These are phyloP conservation scores for Boletus rubescentipes DNA, from an alignment of 768 basidiomycete species.

Conservation along the genomic window DNA sequence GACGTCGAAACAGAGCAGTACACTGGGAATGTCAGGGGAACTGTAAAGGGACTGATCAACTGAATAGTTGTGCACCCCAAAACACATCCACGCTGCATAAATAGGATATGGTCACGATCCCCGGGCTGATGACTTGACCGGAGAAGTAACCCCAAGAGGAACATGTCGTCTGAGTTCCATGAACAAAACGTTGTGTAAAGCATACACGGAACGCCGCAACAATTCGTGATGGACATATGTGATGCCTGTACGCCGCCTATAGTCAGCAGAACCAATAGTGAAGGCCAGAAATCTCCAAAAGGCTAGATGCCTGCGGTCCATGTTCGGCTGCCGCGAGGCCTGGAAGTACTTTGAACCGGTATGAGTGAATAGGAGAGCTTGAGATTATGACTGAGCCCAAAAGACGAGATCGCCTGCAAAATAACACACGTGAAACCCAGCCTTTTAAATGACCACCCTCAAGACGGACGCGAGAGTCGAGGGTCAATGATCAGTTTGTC, in stretches of 20 bases:
- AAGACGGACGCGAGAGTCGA: not conserved
- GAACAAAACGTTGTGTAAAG: not conserved
- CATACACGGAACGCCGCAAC: not conserved
- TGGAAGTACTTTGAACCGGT: not conserved
- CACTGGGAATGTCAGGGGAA: not conserved
- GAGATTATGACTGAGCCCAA: too few species aligned
- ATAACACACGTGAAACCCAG: not conserved
- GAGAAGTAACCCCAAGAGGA: not conserved
- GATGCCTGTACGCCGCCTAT: not conserved
- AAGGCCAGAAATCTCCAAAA: not conserved
- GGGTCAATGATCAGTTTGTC: not conserved
- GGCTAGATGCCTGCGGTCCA: not conserved
- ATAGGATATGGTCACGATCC: slow-evolving; percentile 8
- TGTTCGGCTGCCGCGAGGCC: not conserved
- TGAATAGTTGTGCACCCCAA: not conserved
- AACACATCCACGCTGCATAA: slow-evolving; percentile 7
- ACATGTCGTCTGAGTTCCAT: not conserved
- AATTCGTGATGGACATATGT: not conserved
- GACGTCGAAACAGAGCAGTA: not conserved
- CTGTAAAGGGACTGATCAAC: not conserved
- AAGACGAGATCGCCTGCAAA: not conserved
- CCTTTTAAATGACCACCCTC: not conserved
- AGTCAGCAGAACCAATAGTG: too few species aligned
- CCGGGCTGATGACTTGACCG: not conserved
- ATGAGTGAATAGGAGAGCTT: not conserved